phyloP scores from a whole-genome alignment of 495 filamentous ascomycete species.

The Neurospora tetraspora region DNA sequence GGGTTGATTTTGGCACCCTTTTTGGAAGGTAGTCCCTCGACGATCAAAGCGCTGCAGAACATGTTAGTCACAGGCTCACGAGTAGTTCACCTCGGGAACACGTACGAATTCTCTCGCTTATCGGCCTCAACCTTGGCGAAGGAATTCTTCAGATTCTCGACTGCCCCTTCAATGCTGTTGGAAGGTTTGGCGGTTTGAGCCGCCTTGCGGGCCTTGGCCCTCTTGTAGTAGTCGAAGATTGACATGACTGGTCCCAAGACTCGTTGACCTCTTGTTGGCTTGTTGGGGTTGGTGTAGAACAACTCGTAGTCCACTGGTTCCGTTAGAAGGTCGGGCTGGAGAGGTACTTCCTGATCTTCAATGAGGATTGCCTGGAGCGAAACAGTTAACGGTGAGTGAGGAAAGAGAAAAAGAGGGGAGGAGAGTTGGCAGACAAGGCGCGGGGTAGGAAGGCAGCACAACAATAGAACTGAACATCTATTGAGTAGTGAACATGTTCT shows the following conservation, averaged over 20 bases:
- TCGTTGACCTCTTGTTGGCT: conserved; percentile 21
- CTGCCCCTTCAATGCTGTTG: neutral
- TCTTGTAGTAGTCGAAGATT: conserved; percentile 32
- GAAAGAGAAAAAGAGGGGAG: neutral
- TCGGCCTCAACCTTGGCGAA: conserved; percentile 26
- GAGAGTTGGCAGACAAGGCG: neutral
- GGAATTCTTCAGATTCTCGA: conserved; percentile 26
- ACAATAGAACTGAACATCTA: neutral
- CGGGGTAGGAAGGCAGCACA: neutral
- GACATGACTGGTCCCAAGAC: conserved; percentile 35
- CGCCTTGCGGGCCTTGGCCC: conserved; percentile 6
- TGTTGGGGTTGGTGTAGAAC: conserved; percentile 26
- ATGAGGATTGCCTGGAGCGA: conserved; percentile 28
- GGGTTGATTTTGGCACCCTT: conserved; percentile 20
- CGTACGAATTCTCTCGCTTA: conserved; percentile 46
- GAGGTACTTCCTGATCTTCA: conserved; percentile 24
- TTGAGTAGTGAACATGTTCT: neutral
- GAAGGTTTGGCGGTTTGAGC: neutral
- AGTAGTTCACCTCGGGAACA: conserved; percentile 30
- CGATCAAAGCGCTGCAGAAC: conserved; percentile 20
- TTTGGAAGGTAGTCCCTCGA: conserved; percentile 23
- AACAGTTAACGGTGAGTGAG: conserved; percentile 4
- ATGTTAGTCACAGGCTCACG: conserved; percentile 9
- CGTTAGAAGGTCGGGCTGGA: neutral
- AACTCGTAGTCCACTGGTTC: conserved; percentile 34